Evolutionary conservation across 2,329 filamentous ascomycete genomes (phyloP), one percentile per base, ranked within the genome.

Genomic region (Thyridium curvatum): DNA sequence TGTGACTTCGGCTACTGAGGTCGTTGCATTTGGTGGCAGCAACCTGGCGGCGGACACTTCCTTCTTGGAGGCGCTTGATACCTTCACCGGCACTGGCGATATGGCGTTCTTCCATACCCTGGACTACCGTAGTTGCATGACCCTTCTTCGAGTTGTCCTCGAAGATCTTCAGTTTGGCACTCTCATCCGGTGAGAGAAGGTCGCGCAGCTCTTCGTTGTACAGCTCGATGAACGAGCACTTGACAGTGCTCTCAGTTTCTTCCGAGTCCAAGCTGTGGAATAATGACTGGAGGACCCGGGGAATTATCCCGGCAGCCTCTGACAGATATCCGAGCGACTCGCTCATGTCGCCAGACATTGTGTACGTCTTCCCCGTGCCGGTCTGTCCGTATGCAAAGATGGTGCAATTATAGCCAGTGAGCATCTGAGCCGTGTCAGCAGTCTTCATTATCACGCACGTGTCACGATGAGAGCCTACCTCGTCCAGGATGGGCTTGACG

Each of bases 11-110:
- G 52, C 90, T 96, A 63, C 90, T 96, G 40, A 97, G 78, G 53
- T 98, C 93, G 59, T 98, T 98, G 75, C 93, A 98, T 63, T 97
- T 97, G n/a, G 93, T 98, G 4, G 94, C 89, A 6, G 93, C 94
- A n/a, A 98, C 93, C 62, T 98, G 93, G 36, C 93, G 84, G 62
- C 90, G 94, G 64, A 93, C 74, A 60, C 89, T 96, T 45, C 93
- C 94, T 46, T 84, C 76, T 52, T 93, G 87, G 34, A 98, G 76
- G 45, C 96, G 74, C 62, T 86, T 85, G 61, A 98, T 90, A 44
- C 93, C 93, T 37, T 89, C 84, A 12, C 77, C 73, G 1, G 93
- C 90, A 46, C 72, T 85, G 55, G 86, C 86, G 53, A 98, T 94
- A 58, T 95, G 86, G 7, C 85, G 84, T 62, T 98, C 93, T 60